Evolutionary conservation across 1,284 basidiomycete genomes (phyloP), one percentile per base, ranked within the genome.

Genomic region (Dichomitus squalens): DNA sequence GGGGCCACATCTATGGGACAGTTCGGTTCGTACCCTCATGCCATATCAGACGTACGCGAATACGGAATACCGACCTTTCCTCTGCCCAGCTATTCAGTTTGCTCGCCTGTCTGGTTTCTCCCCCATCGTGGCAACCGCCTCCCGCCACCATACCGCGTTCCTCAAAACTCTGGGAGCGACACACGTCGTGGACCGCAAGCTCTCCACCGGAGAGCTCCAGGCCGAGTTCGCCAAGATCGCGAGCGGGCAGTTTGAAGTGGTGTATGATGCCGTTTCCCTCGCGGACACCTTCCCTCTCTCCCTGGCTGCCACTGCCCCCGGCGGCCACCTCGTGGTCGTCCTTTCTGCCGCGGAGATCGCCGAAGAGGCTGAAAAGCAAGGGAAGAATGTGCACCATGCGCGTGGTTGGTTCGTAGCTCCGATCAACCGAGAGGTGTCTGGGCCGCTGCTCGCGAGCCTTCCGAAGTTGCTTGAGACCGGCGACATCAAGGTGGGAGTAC

Each of bases 121-220:
- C 2, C 75, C 75, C 4, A 79, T 83, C 58, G 74, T 83, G 58
- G 71, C 78, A 2, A 82, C 80, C 5, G 72, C 79, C 4, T 83
- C 80, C 3, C 58, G 68, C 5, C 73, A 75, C 57, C 76, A 84
- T 63, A 70, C 72, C 1, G 70, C 80, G 6, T 80, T 80, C 48
- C 52, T 63, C 71, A 72, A 70, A 57, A 59, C 66, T 0, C 66
- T 66, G 41, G 67, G 67, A 1, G 62, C 68, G 58, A 63, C 58
- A 12, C 65, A 69, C 38, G 57, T 67, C 29, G 33, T 68, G 62
- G 68, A 68, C 54, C 61, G 66, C 31, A 53, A 52, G n/a, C 56
- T 64, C 12, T 40, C 59, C 1, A n/a, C 43, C 9, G 49, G 43
- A 6, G 40, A 31, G 27, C 48, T 64, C 12, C 29, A 25, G 20